Evolutionary conservation across 31 red algal species (phyloP), one percentile per base, ranked within the genome.

Genomic region (Odonthalia washingtoniensis): DNA sequence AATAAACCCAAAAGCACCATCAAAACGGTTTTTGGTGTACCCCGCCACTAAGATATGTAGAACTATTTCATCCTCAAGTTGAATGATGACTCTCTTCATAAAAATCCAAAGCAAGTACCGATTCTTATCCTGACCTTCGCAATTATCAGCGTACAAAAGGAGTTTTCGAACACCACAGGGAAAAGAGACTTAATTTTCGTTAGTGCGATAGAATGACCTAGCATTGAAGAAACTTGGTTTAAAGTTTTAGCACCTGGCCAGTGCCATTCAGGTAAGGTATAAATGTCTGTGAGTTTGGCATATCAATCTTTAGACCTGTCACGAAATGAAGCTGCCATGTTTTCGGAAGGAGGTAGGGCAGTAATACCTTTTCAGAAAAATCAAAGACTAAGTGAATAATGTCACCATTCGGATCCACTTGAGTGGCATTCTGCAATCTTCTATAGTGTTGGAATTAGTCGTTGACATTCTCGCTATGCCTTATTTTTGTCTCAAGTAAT

Each of bases 361-460:
- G 21, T 14, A 57, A 21, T 21, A 57, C 49, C 21, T 57, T 57
- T 57, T 57, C 49, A 57, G 49, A 9, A 57, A 57, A 57, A 21
- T 57, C 49, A 21, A 9, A 57, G 49, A 57, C 49, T 14, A 21
- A 21, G 21, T 57, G 49, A 57, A 57, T 57, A n/a, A n/a, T n/a
- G n/a, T n/a, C n/a, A n/a, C n/a, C n/a, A n/a, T n/a, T n/a, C n/a
- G n/a, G n/a, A n/a, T 14, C 49, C n/a, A n/a, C n/a, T n/a, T n/a
- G 14, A 40, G 64, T 38, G 4, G 2, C 4, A 5, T 24, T 26
- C 40, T 70, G 5, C 4, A 69, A 26, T 17, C 16, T 44, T 41
- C 38, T 83, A 27, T 83, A 83, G 35, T 65, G 4, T 1, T n/a
- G 1, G 39, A 83, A 83, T 36, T 83, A 62, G 42, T 70, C 60